Evolutionary conservation across 164 flowering plant genomes (phyloP), one percentile per base, ranked within the genome.

Genomic region (Annona cherimola): DNA sequence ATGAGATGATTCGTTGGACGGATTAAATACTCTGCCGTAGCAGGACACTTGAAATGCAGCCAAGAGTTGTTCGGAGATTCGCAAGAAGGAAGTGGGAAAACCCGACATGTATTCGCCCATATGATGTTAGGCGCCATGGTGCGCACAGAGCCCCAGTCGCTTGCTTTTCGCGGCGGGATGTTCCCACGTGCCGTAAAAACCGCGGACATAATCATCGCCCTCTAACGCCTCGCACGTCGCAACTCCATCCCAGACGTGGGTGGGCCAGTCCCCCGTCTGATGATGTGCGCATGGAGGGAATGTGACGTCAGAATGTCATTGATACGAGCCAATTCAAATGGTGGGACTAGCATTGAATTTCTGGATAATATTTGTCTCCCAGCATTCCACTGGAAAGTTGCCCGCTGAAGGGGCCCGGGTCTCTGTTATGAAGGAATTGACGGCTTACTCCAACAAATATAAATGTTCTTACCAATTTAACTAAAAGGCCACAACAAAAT

Each of bases 81-180:
- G 35, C 18, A 50, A 50, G 57, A 50, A 50, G 14, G 57, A 50
- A 26, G 14, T 50, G 39, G 20, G 35, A 61, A 61, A 0, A 7
- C 63, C 63, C 63, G 63, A 61, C 63, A 61, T 61, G 7, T n/a
- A 61, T 61, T 61, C 63, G 57, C 63, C 63, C 59, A 7, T 61
- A 61, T 61, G 20, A 61, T 61, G 16, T 61, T 61, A 16, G 19
- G 8, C 20, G 63, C 18, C 19, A 61, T 61, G 20, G 63, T 61
- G 63, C 63, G 39, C 63, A 61, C 20, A 26, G 20, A 61, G 63
- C 63, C 63, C 63, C 63, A 61, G 4, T 20, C 63, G 19, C 63
- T 26, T 7, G 63, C 39, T 7, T 61, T 61, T 20, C 63, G 63
- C 63, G 63, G 63, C 63, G 63, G 35, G 7, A n/a, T 61, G 63